These are phyloP conservation scores for Pilasporangium apinafurcum DNA, from an alignment of 352 stramenopile species.

Conservation along the genomic window DNA sequence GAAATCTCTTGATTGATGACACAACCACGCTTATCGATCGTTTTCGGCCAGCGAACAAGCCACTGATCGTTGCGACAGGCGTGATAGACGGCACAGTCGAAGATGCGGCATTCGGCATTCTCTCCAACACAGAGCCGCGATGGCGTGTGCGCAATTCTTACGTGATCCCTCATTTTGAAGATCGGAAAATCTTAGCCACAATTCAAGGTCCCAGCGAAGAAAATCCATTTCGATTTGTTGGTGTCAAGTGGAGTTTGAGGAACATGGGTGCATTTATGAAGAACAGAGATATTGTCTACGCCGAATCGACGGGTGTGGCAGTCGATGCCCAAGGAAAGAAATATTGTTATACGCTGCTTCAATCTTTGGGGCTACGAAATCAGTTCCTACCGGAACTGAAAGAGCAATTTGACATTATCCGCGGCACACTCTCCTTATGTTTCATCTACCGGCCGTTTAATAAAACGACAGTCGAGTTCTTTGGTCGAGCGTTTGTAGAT, in stretches of 20 bases:
- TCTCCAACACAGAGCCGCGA: conserved; percentile 22
- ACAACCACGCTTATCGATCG: too few relatives aligned
- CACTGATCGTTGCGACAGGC: conserved; percentile 23
- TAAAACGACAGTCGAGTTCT: conserved; percentile 25
- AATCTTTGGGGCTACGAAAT: conserved; percentile 5
- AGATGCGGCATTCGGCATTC: conserved; percentile 33
- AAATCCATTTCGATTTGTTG: conserved; percentile 45
- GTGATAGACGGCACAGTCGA: conserved; percentile 32
- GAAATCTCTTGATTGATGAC: too few relatives aligned
- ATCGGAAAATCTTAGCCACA: conserved; percentile 25
- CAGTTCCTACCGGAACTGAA: conserved; percentile 19
- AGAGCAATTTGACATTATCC: conserved; percentile 25
- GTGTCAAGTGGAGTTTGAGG: conserved; percentile 36
- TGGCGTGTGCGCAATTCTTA: conserved; percentile 37
- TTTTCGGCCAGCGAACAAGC: conserved; percentile 13
- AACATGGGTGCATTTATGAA: conserved; percentile 25
- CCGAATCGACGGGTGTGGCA: conserved; percentile 11
- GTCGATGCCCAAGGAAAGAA: conserved; percentile 8
- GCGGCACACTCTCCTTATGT: conserved; percentile 26
- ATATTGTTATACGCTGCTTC: conserved; percentile 6
- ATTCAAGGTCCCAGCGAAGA: conserved; percentile 30
- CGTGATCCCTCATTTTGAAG: conserved; percentile 25
- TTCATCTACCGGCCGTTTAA: conserved; percentile 23
- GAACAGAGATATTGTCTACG: conserved; percentile 24
- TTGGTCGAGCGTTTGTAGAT: conserved; percentile 36